Evolutionary conservation across 139 green algal species (phyloP).

Genomic region (Marvania coccoides): DNA sequence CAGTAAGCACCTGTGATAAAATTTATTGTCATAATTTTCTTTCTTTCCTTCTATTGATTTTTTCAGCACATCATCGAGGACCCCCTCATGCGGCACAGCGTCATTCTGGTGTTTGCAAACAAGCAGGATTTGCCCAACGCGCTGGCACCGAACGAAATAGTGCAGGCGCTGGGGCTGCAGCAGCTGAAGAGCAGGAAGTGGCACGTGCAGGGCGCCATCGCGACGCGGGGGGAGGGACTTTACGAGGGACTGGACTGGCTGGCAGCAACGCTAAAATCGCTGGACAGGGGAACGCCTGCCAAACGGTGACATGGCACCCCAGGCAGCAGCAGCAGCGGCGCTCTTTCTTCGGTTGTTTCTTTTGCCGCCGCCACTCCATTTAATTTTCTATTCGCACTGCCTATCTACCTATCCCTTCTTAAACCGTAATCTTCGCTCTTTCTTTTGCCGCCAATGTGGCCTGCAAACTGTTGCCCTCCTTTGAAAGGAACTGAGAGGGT

Average conservation of each 20-base stretch:
- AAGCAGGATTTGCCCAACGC: conserved; percentile 81
- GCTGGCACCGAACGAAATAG: conserved; percentile 74
- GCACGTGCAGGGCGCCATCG: conserved; percentile 83
- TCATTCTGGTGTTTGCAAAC: conserved; percentile 98
- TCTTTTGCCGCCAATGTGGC: too few relatives aligned
- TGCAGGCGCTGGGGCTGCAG: conserved; percentile 72
- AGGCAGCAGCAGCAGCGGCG: not conserved
- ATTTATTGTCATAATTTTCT: not conserved
- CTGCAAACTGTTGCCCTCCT: too few relatives aligned
- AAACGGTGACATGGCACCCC: not conserved
- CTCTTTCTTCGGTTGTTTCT: too few relatives aligned
- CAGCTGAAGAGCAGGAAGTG: conserved; percentile 74
- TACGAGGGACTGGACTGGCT: conserved; percentile 96
- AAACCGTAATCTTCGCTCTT: too few relatives aligned
- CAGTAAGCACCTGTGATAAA: not conserved
- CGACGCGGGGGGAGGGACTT: conserved; percentile 79
- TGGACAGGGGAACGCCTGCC: conserved; percentile 10
- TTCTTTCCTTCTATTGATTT: too few relatives aligned
- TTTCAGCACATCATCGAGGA: conserved; percentile 79
- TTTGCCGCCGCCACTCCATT: too few relatives aligned
- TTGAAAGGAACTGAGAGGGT: too few relatives aligned
- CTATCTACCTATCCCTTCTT: too few relatives aligned
- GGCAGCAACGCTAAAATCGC: conserved; percentile 4
- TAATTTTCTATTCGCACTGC: too few relatives aligned
- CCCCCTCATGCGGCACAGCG: conserved; percentile 84